Evolutionary conservation across 2,329 filamentous ascomycete genomes (phyloP), one percentile per base, ranked within the genome.

Genomic region (Plectosphaerella plurivora): DNA sequence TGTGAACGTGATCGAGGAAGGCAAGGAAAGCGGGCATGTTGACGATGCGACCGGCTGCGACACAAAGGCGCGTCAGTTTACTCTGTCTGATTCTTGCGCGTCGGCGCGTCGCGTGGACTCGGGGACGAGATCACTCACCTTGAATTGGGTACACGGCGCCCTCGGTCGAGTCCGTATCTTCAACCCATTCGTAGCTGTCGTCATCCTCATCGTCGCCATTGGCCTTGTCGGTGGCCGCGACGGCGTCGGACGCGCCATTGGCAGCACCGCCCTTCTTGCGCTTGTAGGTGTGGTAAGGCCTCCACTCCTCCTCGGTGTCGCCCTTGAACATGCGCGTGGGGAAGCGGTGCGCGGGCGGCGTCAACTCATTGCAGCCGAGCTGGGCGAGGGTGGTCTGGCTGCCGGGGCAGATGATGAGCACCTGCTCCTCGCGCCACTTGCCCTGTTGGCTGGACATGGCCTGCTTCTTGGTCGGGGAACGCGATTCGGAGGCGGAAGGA

Each of bases 261-360:
- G 53, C 46, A 33, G 55, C 47, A 2, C 50, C 59, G 7, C 51
- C 59, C 73, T 78, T 85, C 67, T 74, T 81, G 60, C 78, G 77
- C 71, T 78, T 86, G 51, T 85, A 88, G 24, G 94, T 88, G 64
- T 89, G 87, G 62, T 91, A 88, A 2, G 93, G 91, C 64, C 76
- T 69, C 74, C 78, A 84, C 33, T 93, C 88, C 65, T 84, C 91
- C 65, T 88, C 85, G 53, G 90, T 89, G 51, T 82, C 79, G 65
- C 95, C 91, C 60, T 86, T 84, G 50, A 97, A 99, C 91, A 99
- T 96, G 74, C 94, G 88, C 70, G 93, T 97, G 33, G 89, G 85
- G 60, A 97, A 82, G 60, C 91, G 89, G 68, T 89, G 83, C 56
- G 86, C 81, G n/a, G 94, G 91, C 44, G 91, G 92, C 36, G 92